phyloP scores from a whole-genome alignment of 371 early-diverging fungal genomes.

The Mucor indicus region DNA sequence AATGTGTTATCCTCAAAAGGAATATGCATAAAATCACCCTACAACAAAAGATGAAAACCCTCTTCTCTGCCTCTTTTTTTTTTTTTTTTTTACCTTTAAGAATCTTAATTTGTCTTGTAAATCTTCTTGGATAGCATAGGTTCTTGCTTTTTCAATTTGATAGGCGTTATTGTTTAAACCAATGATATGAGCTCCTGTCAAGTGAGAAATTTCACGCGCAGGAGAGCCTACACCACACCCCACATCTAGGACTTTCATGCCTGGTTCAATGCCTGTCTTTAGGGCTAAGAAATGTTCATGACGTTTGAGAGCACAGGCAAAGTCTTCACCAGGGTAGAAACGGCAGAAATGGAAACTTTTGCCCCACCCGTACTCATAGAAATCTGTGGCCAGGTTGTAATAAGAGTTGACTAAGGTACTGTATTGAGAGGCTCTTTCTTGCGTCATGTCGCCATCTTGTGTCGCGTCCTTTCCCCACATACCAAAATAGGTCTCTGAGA shows the following conservation, averaged over 20 bases:
- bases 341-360: constrained; percentile 85
- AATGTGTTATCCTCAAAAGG: constrained; percentile 78
- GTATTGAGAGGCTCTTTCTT: constrained; percentile 51
- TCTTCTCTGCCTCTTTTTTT: background rate
- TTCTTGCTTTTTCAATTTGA: constrained; percentile 75
- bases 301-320: constrained; percentile 75
- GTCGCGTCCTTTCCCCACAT: constrained; percentile 47
- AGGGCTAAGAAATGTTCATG: constrained; percentile 86
- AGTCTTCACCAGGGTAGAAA: constrained; percentile 69
- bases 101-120: constrained; percentile 57
- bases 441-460: constrained; percentile 26
- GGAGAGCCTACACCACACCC: constrained; percentile 93
- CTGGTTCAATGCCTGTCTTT: constrained; percentile 61
- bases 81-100: constrained; percentile 38
- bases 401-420: constrained; percentile 71
- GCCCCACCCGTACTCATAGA: constrained; percentile 82
- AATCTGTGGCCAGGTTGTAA: constrained; percentile 77
- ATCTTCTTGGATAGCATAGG: constrained; percentile 63
- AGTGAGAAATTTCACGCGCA: constrained; percentile 83
- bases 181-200: constrained; percentile 81
- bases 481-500: constrained; percentile 51
- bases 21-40: constrained; percentile 93
- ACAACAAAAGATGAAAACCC: background rate
- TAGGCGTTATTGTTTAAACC: constrained; percentile 94
- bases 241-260: constrained; percentile 75